A percentile compares a stretch with the other conserved stretches of the same genome.
Conservation (phyloP, 2,329 filamentous ascomycete genomes). For the Phialemonium atrogriseum region DNA sequence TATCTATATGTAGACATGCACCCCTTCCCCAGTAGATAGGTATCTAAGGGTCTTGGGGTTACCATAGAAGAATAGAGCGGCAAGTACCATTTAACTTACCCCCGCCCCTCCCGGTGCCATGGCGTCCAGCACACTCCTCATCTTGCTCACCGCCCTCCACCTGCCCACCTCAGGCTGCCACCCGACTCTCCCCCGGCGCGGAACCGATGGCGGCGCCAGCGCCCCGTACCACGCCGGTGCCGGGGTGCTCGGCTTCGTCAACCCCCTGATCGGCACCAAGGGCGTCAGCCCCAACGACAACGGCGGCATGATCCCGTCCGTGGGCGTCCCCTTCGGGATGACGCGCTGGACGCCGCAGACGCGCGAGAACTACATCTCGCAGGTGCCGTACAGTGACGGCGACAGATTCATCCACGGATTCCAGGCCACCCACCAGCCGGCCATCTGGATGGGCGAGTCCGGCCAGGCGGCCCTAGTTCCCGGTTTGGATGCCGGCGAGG, state of each 20-base stretch:
- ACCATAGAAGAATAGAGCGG: too few relatives aligned
- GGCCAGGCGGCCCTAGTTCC: slow-evolving; percentile 35
- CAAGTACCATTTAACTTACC: too few relatives aligned
- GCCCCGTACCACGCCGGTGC: slow-evolving; percentile 18
- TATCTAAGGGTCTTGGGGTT: too few relatives aligned
- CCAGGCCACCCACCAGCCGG: slow-evolving; percentile 40
- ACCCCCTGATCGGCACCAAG: slow-evolving; percentile 24
- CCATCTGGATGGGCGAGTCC: slow-evolving; percentile 44
- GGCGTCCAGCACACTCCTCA: too few relatives aligned
- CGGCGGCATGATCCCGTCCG: slow-evolving; percentile 27
- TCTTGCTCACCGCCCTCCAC: too few relatives aligned
- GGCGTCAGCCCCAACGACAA: slow-evolving; percentile 22
- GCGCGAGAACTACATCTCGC: slow-evolving; percentile 38
- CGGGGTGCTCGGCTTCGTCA: slow-evolving; percentile 23
- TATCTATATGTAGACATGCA: too few relatives aligned
- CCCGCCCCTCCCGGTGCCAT: too few relatives aligned
- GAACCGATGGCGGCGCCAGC: too few relatives aligned
- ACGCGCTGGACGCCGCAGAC: slow-evolving; percentile 43
- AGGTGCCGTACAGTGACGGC: slow-evolving; percentile 35
- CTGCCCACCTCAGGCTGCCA: too few relatives aligned
- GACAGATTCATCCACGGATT: slow-evolving; percentile 37
- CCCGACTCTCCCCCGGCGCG: too few relatives aligned
- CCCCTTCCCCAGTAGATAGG: too few relatives aligned
- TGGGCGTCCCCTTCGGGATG: slow-evolving; percentile 36
- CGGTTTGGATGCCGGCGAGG: slow-evolving; percentile 25